Percentiles rank a stretch among this genome's conserved stretches.
phyloP scores from a whole-genome alignment of 2,329 filamentous ascomycete species.

The Macroventuria anomochaeta region DNA sequence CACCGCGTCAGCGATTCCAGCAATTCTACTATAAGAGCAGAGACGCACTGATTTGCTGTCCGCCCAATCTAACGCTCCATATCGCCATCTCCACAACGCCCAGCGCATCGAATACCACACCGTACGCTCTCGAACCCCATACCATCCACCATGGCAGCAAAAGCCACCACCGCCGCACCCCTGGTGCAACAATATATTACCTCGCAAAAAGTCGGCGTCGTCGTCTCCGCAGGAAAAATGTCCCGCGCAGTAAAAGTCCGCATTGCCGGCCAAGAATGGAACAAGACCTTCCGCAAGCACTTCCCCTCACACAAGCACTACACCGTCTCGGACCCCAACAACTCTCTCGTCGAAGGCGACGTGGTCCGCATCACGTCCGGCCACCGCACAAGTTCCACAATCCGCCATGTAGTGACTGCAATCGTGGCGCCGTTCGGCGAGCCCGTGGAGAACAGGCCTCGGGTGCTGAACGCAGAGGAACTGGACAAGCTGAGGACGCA shows the following conservation, averaged over 20 bases:
- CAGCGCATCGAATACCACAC: slow-evolving; percentile 17
- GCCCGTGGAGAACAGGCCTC: slow-evolving; percentile 68
- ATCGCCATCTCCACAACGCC: slow-evolving; percentile 5
- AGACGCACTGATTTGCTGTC: slow-evolving; percentile 33
- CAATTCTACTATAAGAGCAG: neutral
- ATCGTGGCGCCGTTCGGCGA: slow-evolving; percentile 76
- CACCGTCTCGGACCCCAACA: slow-evolving; percentile 79
- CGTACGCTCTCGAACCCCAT: slow-evolving; percentile 11
- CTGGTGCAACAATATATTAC: slow-evolving; percentile 38
- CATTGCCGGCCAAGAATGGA: slow-evolving; percentile 74
- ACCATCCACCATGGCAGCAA: slow-evolving; percentile 29
- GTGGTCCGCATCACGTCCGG: slow-evolving; percentile 73
- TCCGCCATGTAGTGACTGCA: slow-evolving; percentile 75
- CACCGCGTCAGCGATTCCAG: slow-evolving; percentile 2
- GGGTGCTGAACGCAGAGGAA: slow-evolving; percentile 70
- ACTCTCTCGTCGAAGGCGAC: slow-evolving; percentile 75
- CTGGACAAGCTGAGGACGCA: slow-evolving; percentile 61
- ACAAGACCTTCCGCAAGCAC: slow-evolving; percentile 74
- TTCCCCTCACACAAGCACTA: slow-evolving; percentile 70
- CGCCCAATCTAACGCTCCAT: too few relatives aligned
- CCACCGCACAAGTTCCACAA: slow-evolving; percentile 68
- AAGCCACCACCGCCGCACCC: slow-evolving; percentile 26
- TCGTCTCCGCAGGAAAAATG: slow-evolving; percentile 80
- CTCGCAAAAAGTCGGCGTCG: slow-evolving; percentile 62
- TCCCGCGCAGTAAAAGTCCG: slow-evolving; percentile 79